Base-by-base conservation (phyloP, 192 early-diverging fungal genomes). In the Polychytrium aggregatum region DNA sequence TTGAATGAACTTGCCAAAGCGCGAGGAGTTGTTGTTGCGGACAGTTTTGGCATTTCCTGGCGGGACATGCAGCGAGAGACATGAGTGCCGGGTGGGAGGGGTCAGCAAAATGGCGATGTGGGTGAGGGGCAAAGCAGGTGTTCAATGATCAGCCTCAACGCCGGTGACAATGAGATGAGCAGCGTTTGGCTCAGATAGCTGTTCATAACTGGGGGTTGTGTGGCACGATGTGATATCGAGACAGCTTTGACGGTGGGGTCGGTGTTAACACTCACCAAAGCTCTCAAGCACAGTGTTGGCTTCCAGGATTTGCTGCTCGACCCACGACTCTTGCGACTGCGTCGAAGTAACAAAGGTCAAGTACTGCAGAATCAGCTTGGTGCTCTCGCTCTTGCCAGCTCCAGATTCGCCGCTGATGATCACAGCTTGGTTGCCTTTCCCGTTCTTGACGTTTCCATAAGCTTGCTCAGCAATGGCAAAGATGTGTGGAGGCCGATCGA, bases 1-100 rank as follows among this genome's bases (percentile, higher is more conserved):
- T 68, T 98, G 93, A 52, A 98, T 80, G 59, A 97, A 98, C 66
- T 98, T 98, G 36, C 96, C 94, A 58, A 96, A 94, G 38, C 96
- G 84, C 78, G 84, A 87, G n/a, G 92, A 96, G 63, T 98, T 98
- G 71, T 97, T 94, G 71, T 98, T 98, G 52, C 90, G 80, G 44
- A 98, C 63, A 0, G 96, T 98, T 62, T 98, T 98, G 48, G 96
- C 96, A 60, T 94, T 96, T 21, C n/a, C n/a, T n/a, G n/a, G n/a
- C n/a, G n/a, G n/a, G n/a, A n/a, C n/a, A n/a, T n/a, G n/a, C n/a
- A n/a, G n/a, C n/a, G n/a, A n/a, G n/a, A n/a, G n/a, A n/a, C n/a
- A n/a, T n/a, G n/a, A n/a, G n/a, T n/a, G n/a, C n/a, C n/a, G n/a
- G n/a, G n/a, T n/a, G n/a, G n/a, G n/a, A n/a, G n/a, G n/a, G n/a